These are phyloP conservation scores for Xylaria sp. DNA, from an alignment of 2,329 filamentous ascomycete species.

Conservation along the genomic window DNA sequence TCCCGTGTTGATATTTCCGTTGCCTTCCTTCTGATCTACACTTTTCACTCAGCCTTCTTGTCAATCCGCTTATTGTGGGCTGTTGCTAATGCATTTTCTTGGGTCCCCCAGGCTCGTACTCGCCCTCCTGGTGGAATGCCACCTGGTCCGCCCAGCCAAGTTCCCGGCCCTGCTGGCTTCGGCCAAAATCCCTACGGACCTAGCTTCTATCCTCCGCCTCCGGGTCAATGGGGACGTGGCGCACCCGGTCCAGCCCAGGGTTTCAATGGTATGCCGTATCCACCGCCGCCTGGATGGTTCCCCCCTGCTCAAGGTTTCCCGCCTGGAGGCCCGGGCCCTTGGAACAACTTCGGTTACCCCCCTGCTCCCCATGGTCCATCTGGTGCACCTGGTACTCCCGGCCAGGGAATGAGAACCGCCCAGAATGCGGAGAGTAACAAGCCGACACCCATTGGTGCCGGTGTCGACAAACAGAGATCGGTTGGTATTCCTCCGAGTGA, in stretches of 20 bases:
- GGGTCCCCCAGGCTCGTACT: slow-evolving; percentile 34
- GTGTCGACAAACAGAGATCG: slow-evolving; percentile 43
- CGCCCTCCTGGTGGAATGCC: slow-evolving; percentile 31
- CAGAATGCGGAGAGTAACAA: slow-evolving; percentile 38
- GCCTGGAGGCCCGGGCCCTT: slow-evolving; percentile 56
- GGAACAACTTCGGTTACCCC: slow-evolving; percentile 56
- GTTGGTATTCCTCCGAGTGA: slow-evolving; percentile 42
- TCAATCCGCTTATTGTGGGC: not conserved
- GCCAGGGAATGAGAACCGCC: slow-evolving; percentile 31
- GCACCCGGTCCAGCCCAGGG: slow-evolving; percentile 53
- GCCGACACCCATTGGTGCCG: slow-evolving; percentile 48
- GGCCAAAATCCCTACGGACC: slow-evolving; percentile 41
- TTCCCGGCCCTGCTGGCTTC: slow-evolving; percentile 37
- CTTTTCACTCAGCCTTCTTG: slow-evolving; percentile 23
- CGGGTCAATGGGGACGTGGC: slow-evolving; percentile 50
- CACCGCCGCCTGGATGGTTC: slow-evolving; percentile 72
- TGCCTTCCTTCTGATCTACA: slow-evolving; percentile 97
- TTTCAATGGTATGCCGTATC: slow-evolving; percentile 72
- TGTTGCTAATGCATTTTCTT: slow-evolving; percentile 27
- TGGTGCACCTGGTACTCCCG: slow-evolving; percentile 30
- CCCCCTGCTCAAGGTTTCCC: slow-evolving; percentile 72
- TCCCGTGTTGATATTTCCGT: slow-evolving; percentile 97
- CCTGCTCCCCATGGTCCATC: slow-evolving; percentile 50
- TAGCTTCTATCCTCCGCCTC: slow-evolving; percentile 48
- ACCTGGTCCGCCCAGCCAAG: slow-evolving; percentile 22